Evolutionary conservation across 805 yeast genomes (phyloP).

Genomic region (Pichia heedii): DNA sequence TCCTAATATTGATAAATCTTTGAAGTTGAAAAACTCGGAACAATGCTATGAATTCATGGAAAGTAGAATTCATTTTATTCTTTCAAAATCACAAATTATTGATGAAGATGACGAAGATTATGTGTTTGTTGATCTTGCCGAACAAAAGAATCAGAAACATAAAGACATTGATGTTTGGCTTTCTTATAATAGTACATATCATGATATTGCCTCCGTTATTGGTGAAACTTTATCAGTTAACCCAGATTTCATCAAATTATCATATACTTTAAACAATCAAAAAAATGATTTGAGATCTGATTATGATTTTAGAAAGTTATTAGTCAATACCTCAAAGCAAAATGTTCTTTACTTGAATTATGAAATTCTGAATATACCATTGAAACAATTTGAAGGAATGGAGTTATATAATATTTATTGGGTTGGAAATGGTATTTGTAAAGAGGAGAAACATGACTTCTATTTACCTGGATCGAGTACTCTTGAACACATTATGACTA

Average conservation of each 20-base stretch:
- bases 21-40: constrained; percentile 28
- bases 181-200: constrained; percentile 48
- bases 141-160: constrained; percentile 8
- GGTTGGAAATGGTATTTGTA: constrained; percentile 64
- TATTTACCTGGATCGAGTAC: constrained; percentile 57
- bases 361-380: constrained; percentile 66
- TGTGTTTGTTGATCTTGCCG: constrained; percentile 31
- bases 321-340: constrained; percentile 37
- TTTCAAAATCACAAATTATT: constrained; percentile 35
- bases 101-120: constrained; percentile 42
- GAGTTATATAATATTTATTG: constrained; percentile 56
- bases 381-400: constrained; percentile 72
- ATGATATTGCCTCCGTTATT: constrained; percentile 51
- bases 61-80: constrained; percentile 51
- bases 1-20: background rate
- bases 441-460: constrained; percentile 60
- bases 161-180: constrained; percentile 58
- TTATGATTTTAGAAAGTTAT: constrained; percentile 25
- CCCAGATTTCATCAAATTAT: constrained; percentile 56
- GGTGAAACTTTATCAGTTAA: constrained; percentile 46
- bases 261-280: constrained; percentile 50
- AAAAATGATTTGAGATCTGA: constrained; percentile 41
- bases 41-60: constrained; percentile 46
- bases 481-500: constrained; percentile 44
- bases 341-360: constrained; percentile 47